Evolutionary conservation across 768 basidiomycete genomes (phyloP).

Genomic region (Lentinus tigrinus): DNA sequence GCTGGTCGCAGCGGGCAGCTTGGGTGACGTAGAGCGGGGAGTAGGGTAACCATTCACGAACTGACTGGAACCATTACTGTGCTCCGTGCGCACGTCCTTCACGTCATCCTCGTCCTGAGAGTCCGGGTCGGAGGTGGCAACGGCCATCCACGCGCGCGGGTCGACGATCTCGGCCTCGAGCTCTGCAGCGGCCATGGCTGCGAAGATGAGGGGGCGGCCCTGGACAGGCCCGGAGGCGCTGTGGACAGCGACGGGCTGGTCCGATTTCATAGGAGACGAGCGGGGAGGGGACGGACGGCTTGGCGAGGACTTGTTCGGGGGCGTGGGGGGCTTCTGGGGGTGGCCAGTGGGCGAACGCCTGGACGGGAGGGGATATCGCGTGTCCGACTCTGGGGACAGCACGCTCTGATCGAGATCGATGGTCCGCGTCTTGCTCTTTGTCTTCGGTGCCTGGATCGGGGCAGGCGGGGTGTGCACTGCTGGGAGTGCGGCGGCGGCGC

Average conservation of each 20-base stretch:
- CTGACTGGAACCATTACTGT: slow-evolving; percentile 12
- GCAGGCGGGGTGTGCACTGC: background rate
- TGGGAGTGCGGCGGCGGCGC: background rate
- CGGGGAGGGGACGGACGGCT: background rate
- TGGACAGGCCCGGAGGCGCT: slow-evolving; percentile 21
- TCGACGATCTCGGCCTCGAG: slow-evolving; percentile 13
- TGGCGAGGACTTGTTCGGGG: background rate
- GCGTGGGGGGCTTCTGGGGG: background rate
- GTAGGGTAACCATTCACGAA: slow-evolving; percentile 23
- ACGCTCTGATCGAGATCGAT: slow-evolving; percentile 16
- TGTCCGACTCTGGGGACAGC: slow-evolving; percentile 14
- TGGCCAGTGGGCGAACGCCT: slow-evolving; percentile 13
- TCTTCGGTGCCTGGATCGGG: slow-evolving; percentile 1
- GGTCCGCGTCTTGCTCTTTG: background rate
- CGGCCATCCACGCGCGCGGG: slow-evolving; percentile 17
- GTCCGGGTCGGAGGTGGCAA: slow-evolving; percentile 8
- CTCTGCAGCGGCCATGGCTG: slow-evolving; percentile 42
- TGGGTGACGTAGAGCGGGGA: slow-evolving; percentile 19
- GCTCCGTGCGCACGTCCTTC: background rate
- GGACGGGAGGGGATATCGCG: slow-evolving; percentile 13
- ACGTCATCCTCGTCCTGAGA: background rate
- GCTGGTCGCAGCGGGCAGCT: background rate
- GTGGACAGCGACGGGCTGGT: background rate
- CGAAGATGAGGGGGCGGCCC: slow-evolving; percentile 63
- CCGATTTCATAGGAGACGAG: background rate